phyloP scores from a whole-genome alignment of 2,329 filamentous ascomycete genomes.

The Xylogone sp. region DNA sequence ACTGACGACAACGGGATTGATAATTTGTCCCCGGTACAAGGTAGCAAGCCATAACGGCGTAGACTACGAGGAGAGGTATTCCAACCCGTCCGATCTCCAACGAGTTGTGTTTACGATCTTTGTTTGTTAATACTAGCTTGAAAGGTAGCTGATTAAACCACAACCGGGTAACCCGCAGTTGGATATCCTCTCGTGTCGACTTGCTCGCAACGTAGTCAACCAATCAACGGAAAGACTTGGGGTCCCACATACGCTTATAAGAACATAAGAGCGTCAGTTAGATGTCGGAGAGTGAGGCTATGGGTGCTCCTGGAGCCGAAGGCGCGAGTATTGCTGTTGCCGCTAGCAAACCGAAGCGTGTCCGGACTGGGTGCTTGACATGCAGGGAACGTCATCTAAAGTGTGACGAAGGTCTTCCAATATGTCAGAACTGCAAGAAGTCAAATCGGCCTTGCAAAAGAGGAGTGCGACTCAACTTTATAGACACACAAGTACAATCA shows the following conservation, averaged over 20 bases:
- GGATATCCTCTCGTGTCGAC: no score
- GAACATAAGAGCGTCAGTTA: slow-evolving; percentile 9
- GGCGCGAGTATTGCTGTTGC: slow-evolving; percentile 12
- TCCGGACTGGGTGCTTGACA: slow-evolving; percentile 86
- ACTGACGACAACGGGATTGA: no score
- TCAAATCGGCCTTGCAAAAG: slow-evolving; percentile 82
- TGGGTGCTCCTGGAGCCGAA: slow-evolving; percentile 1
- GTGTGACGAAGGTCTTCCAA: slow-evolving; percentile 69
- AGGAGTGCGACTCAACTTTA: slow-evolving; percentile 85
- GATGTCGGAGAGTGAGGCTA: slow-evolving; percentile 22
- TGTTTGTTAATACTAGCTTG: no score
- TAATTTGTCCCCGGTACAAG: no score
- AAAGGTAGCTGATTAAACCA: no score
- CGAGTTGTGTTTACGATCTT: no score
- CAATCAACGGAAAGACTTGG: no score
- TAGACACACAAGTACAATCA: slow-evolving; percentile 70
- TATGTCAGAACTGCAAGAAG: slow-evolving; percentile 78
- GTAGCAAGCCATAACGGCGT: no score
- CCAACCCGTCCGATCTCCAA: no score
- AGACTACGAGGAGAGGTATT: no score
- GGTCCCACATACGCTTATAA: not conserved
- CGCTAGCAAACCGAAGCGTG: slow-evolving; percentile 68
- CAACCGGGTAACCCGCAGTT: no score
- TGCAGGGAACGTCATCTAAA: slow-evolving; percentile 88
- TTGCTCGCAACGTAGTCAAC: no score